Evolutionary conservation across 768 basidiomycete genomes (phyloP).

Genomic region (Gloeophyllum trabeum): DNA sequence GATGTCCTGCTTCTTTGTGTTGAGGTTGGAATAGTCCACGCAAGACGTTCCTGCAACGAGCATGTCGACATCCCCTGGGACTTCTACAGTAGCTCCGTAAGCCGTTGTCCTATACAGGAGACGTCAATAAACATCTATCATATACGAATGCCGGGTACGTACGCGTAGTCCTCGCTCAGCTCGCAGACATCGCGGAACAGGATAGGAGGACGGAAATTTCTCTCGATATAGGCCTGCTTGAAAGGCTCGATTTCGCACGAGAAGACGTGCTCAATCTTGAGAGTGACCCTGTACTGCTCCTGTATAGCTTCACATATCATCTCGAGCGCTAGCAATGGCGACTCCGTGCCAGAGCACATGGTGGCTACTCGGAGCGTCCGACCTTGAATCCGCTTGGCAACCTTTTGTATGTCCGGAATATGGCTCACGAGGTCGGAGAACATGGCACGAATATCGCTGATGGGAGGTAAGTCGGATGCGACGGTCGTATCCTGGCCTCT

Average conservation of each 20-base stretch:
- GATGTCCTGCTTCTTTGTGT: slow-evolving; percentile 85
- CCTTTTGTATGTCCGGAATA: slow-evolving; percentile 52
- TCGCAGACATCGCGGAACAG: slow-evolving; percentile 94
- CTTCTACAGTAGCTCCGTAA: slow-evolving; percentile 75
- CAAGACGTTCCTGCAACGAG: slow-evolving; percentile 93
- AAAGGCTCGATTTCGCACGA: slow-evolving; percentile 97
- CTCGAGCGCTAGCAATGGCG: slow-evolving; percentile 82
- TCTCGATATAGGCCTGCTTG: slow-evolving; percentile 95
- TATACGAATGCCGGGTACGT: slow-evolving; percentile 17
- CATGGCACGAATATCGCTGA: slow-evolving; percentile 59
- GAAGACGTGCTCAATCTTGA: slow-evolving; percentile 86
- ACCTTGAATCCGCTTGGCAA: slow-evolving; percentile 58
- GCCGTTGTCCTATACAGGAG: slow-evolving; percentile 62
- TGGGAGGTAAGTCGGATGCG: slow-evolving; percentile 64
- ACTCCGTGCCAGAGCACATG: slow-evolving; percentile 97
- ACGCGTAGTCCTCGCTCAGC: slow-evolving; percentile 71
- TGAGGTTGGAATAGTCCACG: slow-evolving; percentile 94
- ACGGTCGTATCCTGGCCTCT: slow-evolving; percentile 36
- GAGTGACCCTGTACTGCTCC: slow-evolving; percentile 47
- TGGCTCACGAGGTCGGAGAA: slow-evolving; percentile 65
- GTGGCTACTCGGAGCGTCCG: slow-evolving; percentile 89
- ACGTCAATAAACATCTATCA: neutral
- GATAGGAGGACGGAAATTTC: slow-evolving; percentile 88
- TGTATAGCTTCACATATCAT: slow-evolving; percentile 70
- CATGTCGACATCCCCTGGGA: slow-evolving; percentile 86